These are phyloP conservation scores for Ramularia endophylla DNA, from an alignment of 2,329 filamentous ascomycete genomes.

Conservation along the genomic window DNA sequence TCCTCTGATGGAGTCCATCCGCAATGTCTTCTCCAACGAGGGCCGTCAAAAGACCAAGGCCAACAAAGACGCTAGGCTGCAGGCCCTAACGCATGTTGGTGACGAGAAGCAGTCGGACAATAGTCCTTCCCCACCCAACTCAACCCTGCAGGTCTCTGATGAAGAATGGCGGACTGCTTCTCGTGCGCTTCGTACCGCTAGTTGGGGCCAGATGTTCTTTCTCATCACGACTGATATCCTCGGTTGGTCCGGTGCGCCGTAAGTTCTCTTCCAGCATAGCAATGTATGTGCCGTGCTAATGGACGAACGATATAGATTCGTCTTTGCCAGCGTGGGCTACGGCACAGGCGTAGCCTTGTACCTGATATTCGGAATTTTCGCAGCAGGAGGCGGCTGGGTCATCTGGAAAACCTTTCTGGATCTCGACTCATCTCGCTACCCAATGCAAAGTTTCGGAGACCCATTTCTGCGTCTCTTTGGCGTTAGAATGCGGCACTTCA, in stretches of 20 bases:
- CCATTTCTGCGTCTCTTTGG: slow-evolving; percentile 37
- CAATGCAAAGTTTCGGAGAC: slow-evolving; percentile 37
- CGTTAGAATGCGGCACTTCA: slow-evolving; percentile 31
- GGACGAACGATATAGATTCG: slow-evolving; percentile 28
- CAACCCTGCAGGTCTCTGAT: no score
- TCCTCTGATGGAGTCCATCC: background rate
- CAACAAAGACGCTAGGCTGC: no score
- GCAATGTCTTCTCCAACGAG: slow-evolving; percentile 1
- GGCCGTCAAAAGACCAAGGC: slow-evolving; percentile 1
- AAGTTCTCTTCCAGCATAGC: no score
- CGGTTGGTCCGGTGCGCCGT: no score
- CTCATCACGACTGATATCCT: no score
- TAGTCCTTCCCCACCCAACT: no score
- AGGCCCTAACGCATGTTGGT: no score
- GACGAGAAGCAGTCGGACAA: no score
- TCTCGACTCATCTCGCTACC: slow-evolving; percentile 37
- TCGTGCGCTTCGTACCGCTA: slow-evolving; percentile 28
- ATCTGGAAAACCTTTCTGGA: slow-evolving; percentile 33
- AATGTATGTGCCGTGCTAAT: slow-evolving; percentile 35
- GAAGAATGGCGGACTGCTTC: slow-evolving; percentile 28
- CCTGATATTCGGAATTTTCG: slow-evolving; percentile 31
- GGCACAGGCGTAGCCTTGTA: slow-evolving; percentile 33
- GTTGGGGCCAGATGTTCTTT: no score
- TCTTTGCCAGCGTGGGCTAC: slow-evolving; percentile 27
- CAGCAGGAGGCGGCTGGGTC: slow-evolving; percentile 23